Conservation (phyloP, 805 yeast genomes). For the Myxozyma nipponensis region DNA sequence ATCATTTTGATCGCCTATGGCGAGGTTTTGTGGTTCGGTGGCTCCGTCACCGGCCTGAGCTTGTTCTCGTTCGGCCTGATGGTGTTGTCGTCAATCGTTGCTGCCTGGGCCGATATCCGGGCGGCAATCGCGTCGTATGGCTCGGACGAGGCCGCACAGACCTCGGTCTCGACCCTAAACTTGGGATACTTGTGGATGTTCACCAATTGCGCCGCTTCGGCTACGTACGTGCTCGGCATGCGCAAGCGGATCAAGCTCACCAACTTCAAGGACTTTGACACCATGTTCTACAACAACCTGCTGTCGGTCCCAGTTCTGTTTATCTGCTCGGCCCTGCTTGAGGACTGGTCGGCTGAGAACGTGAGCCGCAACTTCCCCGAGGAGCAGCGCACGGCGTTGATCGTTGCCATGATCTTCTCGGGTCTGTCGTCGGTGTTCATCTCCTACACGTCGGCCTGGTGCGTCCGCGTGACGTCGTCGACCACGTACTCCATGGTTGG, state of each 20-base stretch:
- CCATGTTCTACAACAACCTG: constrained; percentile 97
- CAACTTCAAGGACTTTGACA: constrained; percentile 61
- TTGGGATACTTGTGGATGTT: constrained; percentile 97
- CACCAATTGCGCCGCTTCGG: constrained; percentile 88
- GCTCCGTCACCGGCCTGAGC: constrained; percentile 83
- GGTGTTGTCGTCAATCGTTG: constrained; percentile 94
- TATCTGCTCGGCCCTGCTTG: constrained; percentile 68
- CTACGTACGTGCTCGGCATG: constrained; percentile 89
- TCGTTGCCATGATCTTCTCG: constrained; percentile 81
- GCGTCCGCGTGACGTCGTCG: constrained; percentile 97
- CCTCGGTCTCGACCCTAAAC: constrained; percentile 40
- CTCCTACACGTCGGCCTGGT: constrained; percentile 99
- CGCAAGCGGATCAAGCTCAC: constrained; percentile 97
- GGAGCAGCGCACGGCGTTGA: constrained; percentile 61
- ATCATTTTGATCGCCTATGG: constrained; percentile 96
- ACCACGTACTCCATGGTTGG: constrained; percentile 99
- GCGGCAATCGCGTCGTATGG: constrained; percentile 43
- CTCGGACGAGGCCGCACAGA: constrained; percentile 34
- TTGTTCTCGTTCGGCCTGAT: constrained; percentile 82
- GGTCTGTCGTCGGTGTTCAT: constrained; percentile 95
- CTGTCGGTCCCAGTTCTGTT: constrained; percentile 87
- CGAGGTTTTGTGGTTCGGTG: constrained; percentile 96
- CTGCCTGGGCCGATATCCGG: constrained; percentile 77
- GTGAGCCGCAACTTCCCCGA: constrained; percentile 73
- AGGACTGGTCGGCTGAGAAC: constrained; percentile 90